phyloP scores from a whole-genome alignment of 768 basidiomycete genomes.

The Clavaria fumosa region DNA sequence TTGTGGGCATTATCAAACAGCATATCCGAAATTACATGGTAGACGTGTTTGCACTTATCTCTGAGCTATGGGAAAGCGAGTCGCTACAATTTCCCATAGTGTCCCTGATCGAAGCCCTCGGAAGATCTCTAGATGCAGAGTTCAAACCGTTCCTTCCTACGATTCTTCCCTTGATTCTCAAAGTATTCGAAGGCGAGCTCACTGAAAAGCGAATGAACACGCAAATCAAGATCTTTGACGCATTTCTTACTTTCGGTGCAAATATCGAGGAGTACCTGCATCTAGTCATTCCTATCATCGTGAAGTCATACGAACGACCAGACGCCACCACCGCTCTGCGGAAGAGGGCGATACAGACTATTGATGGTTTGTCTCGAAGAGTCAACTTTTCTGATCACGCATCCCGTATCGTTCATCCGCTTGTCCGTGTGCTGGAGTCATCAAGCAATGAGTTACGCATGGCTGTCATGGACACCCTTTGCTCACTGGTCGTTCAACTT shows the following conservation, averaged over 20 bases:
- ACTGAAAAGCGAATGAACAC: slow-evolving; percentile 64
- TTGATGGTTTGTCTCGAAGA: slow-evolving; percentile 77
- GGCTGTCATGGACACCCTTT: slow-evolving; percentile 86
- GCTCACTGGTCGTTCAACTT: slow-evolving; percentile 82
- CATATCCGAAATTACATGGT: slow-evolving; percentile 87
- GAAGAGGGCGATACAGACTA: slow-evolving; percentile 80
- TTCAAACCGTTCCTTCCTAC: slow-evolving; percentile 92
- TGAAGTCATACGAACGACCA: slow-evolving; percentile 74
- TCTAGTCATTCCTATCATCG: slow-evolving; percentile 88
- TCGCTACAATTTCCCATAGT: slow-evolving; percentile 84
- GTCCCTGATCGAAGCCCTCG: slow-evolving; percentile 81
- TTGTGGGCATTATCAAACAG: slow-evolving; percentile 93
- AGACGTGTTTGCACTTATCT: slow-evolving; percentile 71
- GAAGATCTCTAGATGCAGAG: slow-evolving; percentile 88
- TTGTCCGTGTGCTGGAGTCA: slow-evolving; percentile 70
- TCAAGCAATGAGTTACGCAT: slow-evolving; percentile 65
- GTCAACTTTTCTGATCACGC: slow-evolving; percentile 98
- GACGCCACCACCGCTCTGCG: slow-evolving; percentile 63
- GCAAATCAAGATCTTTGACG: slow-evolving; percentile 86
- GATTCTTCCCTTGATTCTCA: slow-evolving; percentile 77
- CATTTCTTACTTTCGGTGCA: slow-evolving; percentile 86
- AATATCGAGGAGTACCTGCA: slow-evolving; percentile 98
- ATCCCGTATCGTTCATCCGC: slow-evolving; percentile 89
- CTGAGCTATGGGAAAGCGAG: slow-evolving; percentile 79
- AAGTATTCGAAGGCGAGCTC: slow-evolving; percentile 80